Percentiles rank a stretch among this genome's conserved stretches.
These are phyloP conservation scores for Aspergillus latus DNA, from an alignment of 2,329 filamentous ascomycete genomes.

Conservation along the genomic window DNA sequence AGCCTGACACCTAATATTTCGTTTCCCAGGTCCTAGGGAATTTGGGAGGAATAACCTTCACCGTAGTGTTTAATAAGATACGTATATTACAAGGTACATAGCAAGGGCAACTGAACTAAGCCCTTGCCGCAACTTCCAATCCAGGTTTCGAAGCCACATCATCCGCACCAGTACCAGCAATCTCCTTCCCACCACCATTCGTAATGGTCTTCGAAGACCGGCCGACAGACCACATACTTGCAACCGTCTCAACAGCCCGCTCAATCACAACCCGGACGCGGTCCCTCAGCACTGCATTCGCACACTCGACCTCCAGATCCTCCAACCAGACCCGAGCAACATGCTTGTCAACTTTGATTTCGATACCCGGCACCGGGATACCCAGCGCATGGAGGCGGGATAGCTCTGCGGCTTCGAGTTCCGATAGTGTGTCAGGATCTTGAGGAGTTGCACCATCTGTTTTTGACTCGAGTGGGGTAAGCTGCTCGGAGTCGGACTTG, in stretches of 20 bases:
- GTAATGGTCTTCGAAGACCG: conserved; percentile 21
- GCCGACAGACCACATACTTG: conserved; percentile 59
- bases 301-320: conserved; percentile 84
- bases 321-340: conserved; percentile 89
- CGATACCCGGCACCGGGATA: conserved; percentile 85
- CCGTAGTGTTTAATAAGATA: no score
- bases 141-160: background rate
- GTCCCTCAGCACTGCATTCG: conserved; percentile 74
- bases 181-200: conserved; percentile 26
- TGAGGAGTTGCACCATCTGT: conserved; percentile 15
- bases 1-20: background rate
- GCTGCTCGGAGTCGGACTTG: conserved; percentile 21
- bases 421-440: conserved; percentile 50
- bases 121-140: conserved; percentile 26
- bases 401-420: conserved; percentile 66
- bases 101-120: conserved; percentile 10
- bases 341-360: conserved; percentile 84
- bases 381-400: conserved; percentile 77
- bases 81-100: conserved; percentile 4
- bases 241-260: conserved; percentile 81
- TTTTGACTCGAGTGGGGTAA: conserved; percentile 24
- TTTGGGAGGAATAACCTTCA: no score
- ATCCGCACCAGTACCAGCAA: conserved; percentile 16
- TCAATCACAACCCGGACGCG: conserved; percentile 87
- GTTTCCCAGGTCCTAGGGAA: no score